Percentiles rank a stretch among this genome's conserved stretches.
Evolutionary conservation across 2,329 filamentous ascomycete genomes (phyloP).

Genomic region (Curvularia hawaiiensis): DNA sequence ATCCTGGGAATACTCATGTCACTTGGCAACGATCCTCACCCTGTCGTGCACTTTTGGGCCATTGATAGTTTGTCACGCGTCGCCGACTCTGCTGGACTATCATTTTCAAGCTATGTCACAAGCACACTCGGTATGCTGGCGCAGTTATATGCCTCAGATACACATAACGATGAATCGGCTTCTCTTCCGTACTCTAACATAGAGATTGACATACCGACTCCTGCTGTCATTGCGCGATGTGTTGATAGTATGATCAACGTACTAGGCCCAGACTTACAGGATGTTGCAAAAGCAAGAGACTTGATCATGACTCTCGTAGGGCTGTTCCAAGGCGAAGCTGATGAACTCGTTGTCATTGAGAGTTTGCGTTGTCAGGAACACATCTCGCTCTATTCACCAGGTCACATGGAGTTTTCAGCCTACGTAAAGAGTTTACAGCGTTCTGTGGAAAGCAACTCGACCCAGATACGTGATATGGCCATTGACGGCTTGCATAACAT

Average conservation of each 20-base stretch:
- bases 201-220: constrained; percentile 82
- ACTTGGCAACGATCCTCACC: constrained; percentile 91
- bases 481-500: constrained; percentile 90
- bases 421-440: constrained; percentile 85
- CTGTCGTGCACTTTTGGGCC: constrained; percentile 95
- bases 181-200: constrained; percentile 87
- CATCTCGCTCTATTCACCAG: constrained; percentile 87
- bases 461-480: constrained; percentile 76
- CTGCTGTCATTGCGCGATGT: constrained; percentile 82
- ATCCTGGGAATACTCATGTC: constrained; percentile 99
- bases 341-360: constrained; percentile 72
- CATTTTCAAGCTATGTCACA: constrained; percentile 88
- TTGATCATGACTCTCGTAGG: constrained; percentile 85
- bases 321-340: constrained; percentile 79
- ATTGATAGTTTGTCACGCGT: constrained; percentile 85
- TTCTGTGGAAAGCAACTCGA: constrained; percentile 72
- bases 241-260: constrained; percentile 98
- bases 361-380: constrained; percentile 87
- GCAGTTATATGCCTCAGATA: constrained; percentile 89
- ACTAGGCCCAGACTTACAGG: constrained; percentile 91
- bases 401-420: constrained; percentile 78
- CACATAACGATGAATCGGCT: constrained; percentile 82
- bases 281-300: constrained; percentile 88
- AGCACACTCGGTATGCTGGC: constrained; percentile 92
- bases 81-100: constrained; percentile 88